phyloP scores from a whole-genome alignment of 805 yeast genomes.

The Wickerhamiella azyma region DNA sequence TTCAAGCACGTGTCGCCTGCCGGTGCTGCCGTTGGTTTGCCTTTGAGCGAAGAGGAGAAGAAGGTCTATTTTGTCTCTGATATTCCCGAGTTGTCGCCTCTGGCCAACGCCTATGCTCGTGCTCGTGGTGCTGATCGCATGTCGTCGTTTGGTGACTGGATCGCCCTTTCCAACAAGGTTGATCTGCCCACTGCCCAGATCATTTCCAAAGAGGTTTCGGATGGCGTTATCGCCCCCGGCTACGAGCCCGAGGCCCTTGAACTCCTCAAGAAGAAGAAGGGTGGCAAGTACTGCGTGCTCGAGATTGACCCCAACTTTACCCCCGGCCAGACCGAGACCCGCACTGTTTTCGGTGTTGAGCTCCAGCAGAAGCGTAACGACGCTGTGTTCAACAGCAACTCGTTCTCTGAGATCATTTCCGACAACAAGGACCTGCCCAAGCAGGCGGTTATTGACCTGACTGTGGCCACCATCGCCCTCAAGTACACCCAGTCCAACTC shows the following conservation, averaged over 20 bases:
- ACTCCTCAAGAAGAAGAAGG: conserved; percentile 80
- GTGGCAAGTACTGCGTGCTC: conserved; percentile 91
- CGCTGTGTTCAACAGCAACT: conserved; percentile 80
- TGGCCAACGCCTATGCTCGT: conserved; percentile 96
- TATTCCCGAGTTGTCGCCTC: conserved; percentile 87
- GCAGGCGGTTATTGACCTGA: conserved; percentile 84
- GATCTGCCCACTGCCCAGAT: conserved; percentile 94
- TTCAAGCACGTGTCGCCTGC: conserved; percentile 99
- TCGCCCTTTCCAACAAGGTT: conserved; percentile 91
- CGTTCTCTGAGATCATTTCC: conserved; percentile 86
- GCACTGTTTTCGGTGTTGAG: conserved; percentile 93
- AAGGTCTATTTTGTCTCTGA: conserved; percentile 90
- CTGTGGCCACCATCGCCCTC: conserved; percentile 93
- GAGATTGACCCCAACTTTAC: conserved; percentile 91
- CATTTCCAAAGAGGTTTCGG: conserved; percentile 93
- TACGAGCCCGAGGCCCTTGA: conserved; percentile 84
- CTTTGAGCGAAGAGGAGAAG: conserved; percentile 81
- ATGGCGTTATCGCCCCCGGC: conserved; percentile 98
- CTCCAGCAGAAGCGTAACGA: conserved; percentile 96
- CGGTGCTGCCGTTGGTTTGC: conserved; percentile 95
- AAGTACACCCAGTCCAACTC: conserved; percentile 98
- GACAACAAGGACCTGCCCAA: conserved; percentile 75
- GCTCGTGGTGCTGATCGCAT: conserved; percentile 99
- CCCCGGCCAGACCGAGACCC: conserved; percentile 69
- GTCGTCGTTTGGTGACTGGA: conserved; percentile 98